These are phyloP conservation scores for Cairneyella variabilis DNA, from an alignment of 495 filamentous ascomycete species.

Conservation along the genomic window DNA sequence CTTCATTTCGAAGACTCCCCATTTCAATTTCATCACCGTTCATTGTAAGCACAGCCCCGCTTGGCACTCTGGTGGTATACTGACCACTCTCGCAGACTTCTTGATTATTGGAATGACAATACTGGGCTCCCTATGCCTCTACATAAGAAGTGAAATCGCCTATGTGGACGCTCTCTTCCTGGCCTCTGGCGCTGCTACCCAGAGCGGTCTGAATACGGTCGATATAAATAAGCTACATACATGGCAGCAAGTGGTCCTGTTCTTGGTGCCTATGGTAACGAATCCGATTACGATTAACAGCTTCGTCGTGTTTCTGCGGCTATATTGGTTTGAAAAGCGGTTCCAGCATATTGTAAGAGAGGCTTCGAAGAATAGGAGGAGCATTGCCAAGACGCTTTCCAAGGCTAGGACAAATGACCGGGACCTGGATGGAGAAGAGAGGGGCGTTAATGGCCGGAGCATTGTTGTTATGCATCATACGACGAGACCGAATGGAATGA, in stretches of 20 bases:
- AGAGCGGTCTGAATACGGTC: conserved; percentile 88
- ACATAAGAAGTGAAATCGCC: conserved; percentile 46
- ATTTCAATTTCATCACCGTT: conserved; percentile 79
- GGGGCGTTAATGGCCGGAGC: conserved; percentile 63
- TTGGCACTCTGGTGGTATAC: conserved; percentile 3
- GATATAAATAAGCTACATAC: conserved; percentile 70
- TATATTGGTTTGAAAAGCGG: conserved; percentile 97
- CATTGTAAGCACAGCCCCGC: conserved; percentile 57
- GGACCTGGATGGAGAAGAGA: conserved; percentile 50
- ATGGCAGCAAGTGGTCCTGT: conserved; percentile 76
- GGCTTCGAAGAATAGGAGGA: conserved; percentile 37
- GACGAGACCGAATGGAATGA: conserved; percentile 23
- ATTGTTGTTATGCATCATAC: conserved; percentile 70
- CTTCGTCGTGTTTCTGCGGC: conserved; percentile 80
- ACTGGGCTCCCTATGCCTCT: conserved; percentile 73
- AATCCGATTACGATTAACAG: conserved; percentile 91
- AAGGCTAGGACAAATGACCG: conserved; percentile 41
- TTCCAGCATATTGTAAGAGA: conserved; percentile 72
- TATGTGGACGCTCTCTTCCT: conserved; percentile 94
- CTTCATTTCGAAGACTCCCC: conserved; percentile 49
- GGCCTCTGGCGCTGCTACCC: conserved; percentile 72
- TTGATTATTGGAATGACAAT: conserved; percentile 72
- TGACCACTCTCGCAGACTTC: conserved; percentile 47
- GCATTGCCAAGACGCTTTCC: conserved; percentile 48
- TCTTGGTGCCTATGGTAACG: conserved; percentile 63